These are phyloP conservation scores for Chlamydomonas applanata DNA, from an alignment of 139 green algal species.

Conservation along the genomic window DNA sequence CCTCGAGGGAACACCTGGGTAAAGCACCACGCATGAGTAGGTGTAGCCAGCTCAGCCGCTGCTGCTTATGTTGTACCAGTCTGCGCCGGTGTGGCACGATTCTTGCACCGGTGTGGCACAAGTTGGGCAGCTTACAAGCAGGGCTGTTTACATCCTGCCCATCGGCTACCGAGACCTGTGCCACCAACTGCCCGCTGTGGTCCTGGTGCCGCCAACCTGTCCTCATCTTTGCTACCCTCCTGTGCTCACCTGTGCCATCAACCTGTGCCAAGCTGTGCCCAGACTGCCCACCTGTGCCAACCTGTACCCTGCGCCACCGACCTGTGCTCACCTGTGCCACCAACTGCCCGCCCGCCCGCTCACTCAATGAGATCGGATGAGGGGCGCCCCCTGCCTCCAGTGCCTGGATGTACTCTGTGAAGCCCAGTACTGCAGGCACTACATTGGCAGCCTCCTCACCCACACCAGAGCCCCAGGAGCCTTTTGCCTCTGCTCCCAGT, in stretches of 20 bases:
- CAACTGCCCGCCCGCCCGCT: too few relatives aligned
- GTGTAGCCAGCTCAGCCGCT: too few relatives aligned
- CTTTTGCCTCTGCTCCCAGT: conserved; percentile 41
- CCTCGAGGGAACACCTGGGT: conserved; percentile 6
- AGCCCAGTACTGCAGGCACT: conserved; percentile 13
- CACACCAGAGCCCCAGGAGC: conserved; percentile 54
- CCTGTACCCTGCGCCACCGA: too few relatives aligned
- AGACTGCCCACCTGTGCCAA: conserved; percentile 26
- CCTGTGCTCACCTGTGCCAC: too few relatives aligned
- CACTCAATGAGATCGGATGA: conserved; percentile 11
- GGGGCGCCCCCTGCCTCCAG: conserved; percentile 41
- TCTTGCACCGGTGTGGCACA: too few relatives aligned
- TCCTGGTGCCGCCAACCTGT: too few relatives aligned
- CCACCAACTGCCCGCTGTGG: neutral
- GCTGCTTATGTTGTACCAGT: too few relatives aligned
- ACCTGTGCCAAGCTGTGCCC: conserved; percentile 11
- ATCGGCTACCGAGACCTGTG: neutral
- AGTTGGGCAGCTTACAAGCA: too few relatives aligned
- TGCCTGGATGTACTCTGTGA: conserved; percentile 53
- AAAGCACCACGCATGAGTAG: too few relatives aligned
- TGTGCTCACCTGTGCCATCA: neutral
- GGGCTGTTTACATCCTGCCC: too few relatives aligned
- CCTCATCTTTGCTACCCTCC: neutral
- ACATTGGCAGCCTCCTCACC: conserved; percentile 58
- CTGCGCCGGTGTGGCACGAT: too few relatives aligned